phyloP scores from a whole-genome alignment of 768 basidiomycete genomes.

The Leccinum longicurvipes region DNA sequence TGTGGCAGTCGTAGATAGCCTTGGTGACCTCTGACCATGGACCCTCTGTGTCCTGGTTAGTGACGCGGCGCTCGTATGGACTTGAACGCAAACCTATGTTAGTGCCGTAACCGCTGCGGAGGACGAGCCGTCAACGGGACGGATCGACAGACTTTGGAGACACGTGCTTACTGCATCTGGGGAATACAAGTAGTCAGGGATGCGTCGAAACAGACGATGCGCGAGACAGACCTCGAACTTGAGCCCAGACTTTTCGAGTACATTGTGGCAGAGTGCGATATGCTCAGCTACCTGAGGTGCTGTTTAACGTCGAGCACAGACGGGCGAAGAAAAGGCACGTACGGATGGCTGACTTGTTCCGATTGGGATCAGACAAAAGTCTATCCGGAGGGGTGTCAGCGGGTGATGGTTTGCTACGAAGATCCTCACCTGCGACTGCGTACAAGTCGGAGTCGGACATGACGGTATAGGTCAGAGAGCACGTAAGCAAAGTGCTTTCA shows the following conservation, averaged over 20 bases:
- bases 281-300: conserved; percentile 62
- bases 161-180: conserved; percentile 38
- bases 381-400: conserved; percentile 34
- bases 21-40: conserved; percentile 81
- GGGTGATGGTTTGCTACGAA: neutral
- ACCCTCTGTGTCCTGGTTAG: conserved; percentile 50
- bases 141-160: conserved; percentile 27
- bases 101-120: conserved; percentile 80
- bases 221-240: conserved; percentile 63
- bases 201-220: neutral
- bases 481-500: neutral
- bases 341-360: conserved; percentile 76
- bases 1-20: conserved; percentile 90
- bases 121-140: conserved; percentile 21
- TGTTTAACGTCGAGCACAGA: neutral
- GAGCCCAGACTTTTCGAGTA: conserved; percentile 81
- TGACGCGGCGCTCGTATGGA: neutral
- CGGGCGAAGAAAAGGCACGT: conserved; percentile 18
- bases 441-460: conserved; percentile 43
- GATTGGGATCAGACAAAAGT: conserved; percentile 88
- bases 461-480: no score
- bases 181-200: neutral
- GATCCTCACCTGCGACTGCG: conserved; percentile 63
- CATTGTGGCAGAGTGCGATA: conserved; percentile 76
- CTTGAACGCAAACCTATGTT: conserved; percentile 58